A percentile compares a stretch with the other conserved stretches of the same genome.
Evolutionary conservation across 805 yeast genomes (phyloP).

Genomic region (Metschnikowia colocasiae): DNA sequence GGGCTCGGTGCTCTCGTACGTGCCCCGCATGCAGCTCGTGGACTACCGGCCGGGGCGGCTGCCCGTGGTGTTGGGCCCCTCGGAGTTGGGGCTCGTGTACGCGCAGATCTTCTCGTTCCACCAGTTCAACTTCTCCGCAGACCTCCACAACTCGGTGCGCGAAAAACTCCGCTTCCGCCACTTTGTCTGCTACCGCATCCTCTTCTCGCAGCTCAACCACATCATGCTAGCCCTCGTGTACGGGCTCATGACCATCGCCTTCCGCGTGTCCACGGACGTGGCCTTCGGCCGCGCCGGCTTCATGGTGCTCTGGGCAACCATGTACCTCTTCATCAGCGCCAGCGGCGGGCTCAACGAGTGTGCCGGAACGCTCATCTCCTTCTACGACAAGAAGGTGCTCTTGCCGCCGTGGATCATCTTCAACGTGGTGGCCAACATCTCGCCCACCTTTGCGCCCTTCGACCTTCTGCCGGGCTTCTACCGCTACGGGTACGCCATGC

Average conservation of each 20-base stretch:
- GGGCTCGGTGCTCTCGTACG: conserved; percentile 17
- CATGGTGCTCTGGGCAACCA: conserved; percentile 31
- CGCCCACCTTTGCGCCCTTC: conserved; percentile 34
- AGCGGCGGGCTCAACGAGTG: conserved; percentile 29
- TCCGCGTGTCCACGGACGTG: conserved; percentile 23
- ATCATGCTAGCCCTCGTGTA: conserved; percentile 29
- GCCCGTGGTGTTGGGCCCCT: conserved; percentile 29
- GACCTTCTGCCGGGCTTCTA: conserved; percentile 30
- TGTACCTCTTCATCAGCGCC: conserved; percentile 28
- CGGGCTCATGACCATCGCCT: conserved; percentile 29
- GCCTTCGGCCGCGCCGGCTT: conserved; percentile 33
- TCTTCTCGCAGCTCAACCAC: conserved; percentile 30
- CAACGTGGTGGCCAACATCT: conserved; percentile 27
- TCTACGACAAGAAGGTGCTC: conserved; percentile 18
- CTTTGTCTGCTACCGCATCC: conserved; percentile 25
- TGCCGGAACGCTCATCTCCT: conserved; percentile 20
- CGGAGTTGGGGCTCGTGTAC: conserved; percentile 32
- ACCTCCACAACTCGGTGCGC: conserved; percentile 22
- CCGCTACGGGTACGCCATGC: conserved; percentile 36
- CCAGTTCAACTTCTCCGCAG: conserved; percentile 32
- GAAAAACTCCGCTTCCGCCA: conserved; percentile 22
- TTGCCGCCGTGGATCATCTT: conserved; percentile 32
- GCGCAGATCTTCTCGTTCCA: conserved; percentile 32
- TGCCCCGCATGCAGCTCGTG: conserved; percentile 22
- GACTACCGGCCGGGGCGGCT: conserved; percentile 22